Evolutionary conservation across 805 yeast species (phyloP), one percentile per base, ranked within the genome.

Genomic region (Candida coleopterorum): DNA sequence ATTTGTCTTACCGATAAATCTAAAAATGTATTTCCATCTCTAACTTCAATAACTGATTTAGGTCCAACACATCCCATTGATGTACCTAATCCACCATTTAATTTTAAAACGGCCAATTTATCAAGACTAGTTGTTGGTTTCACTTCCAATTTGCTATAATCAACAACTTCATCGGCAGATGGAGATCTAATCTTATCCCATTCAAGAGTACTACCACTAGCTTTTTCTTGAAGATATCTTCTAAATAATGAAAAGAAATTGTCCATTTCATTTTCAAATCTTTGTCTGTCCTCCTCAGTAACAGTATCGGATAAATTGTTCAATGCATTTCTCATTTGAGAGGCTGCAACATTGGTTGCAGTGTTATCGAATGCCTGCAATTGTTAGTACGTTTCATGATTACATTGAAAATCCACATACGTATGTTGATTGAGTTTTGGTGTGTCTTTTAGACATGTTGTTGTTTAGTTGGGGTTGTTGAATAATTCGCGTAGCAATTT

Each of bases 1-100:
- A 93, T 90, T 70, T 93, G 98, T 62, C 98, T 85, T 29, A 93
- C 98, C 32, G 96, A 75, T 50, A 93, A 76, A 62, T 93, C 98
- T 60, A 93, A 74, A 63, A 93, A 93, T 28, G 97, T 85, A 75
- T 93, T 94, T 43, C 97, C 97, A 53, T 93, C 98, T 64, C 98
- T 85, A 33, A 93, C 98, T 70, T 93, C 98, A 58, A 93, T 93
- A 48, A 93, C 95, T 18, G 96, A 85, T 66, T 89, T 89, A 46
- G 98, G 98, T 41, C 98, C 98, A 44, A 93, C 97, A 70, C 98
- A 93, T 40, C 98, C 98, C 98, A 93, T 93, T 8, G 97, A 90
- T 15, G 98, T 93, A 58, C 98, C 98, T 50, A 93, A 74, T 29
- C 98, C 98, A 72, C 98, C 98, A 60, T 93, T 93, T 60, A 93